These are phyloP conservation scores for Stygiomarasmius scandens DNA, from an alignment of 1,284 basidiomycete species.

Conservation along the genomic window DNA sequence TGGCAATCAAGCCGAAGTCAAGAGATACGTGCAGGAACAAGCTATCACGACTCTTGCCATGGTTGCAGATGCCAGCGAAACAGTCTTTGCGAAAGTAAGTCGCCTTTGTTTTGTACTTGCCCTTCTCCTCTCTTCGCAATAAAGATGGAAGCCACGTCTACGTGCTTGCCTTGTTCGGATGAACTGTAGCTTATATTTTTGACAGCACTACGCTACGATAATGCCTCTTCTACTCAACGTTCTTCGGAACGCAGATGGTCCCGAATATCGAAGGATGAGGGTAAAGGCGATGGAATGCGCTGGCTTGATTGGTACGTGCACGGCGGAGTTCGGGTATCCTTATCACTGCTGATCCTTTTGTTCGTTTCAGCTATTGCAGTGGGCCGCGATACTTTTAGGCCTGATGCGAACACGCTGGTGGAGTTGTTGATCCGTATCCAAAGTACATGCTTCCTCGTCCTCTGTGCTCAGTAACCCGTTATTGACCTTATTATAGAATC, in stretches of 20 bases:
- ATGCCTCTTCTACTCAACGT: conserved; percentile 79
- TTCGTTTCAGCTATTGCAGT: conserved; percentile 71
- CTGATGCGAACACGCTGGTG: conserved; percentile 72
- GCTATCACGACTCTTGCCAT: conserved; percentile 82
- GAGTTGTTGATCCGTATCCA: conserved; percentile 79
- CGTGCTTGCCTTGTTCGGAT: too few relatives aligned
- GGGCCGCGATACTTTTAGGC: conserved; percentile 74
- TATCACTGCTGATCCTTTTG: neutral
- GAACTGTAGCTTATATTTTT: too few relatives aligned
- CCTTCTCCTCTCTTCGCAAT: neutral
- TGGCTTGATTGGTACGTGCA: conserved; percentile 71
- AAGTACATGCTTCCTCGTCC: conserved; percentile 41
- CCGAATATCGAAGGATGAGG: conserved; percentile 67
- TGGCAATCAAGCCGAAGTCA: conserved; percentile 26
- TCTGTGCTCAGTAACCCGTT: neutral
- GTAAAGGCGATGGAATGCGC: conserved; percentile 88
- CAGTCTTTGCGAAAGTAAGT: conserved; percentile 65
- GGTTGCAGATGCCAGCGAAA: conserved; percentile 82
- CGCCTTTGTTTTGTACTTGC: neutral
- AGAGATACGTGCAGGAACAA: conserved; percentile 79
- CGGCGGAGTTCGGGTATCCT: too few relatives aligned
- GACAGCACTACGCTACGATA: conserved; percentile 74
- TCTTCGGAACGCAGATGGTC: conserved; percentile 65
- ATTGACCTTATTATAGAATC: conserved; percentile 45
- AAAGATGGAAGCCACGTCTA: too few relatives aligned